Evolutionary conservation across 108 stramenopile genomes (phyloP), one percentile per base, ranked within the genome.

Genomic region (Chaetoceros muelleri): DNA sequence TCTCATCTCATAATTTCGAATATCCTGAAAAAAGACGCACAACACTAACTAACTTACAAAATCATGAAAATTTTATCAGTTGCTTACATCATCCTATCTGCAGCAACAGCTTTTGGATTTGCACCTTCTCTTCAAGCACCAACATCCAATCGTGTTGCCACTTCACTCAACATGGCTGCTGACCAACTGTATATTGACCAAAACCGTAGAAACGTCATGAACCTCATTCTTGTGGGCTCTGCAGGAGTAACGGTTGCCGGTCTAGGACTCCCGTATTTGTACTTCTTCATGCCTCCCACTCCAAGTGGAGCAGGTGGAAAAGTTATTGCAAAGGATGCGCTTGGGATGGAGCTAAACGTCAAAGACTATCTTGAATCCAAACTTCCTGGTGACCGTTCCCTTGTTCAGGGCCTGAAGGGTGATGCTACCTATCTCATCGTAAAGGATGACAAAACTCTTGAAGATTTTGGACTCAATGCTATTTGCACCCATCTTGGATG

Each of bases 201-300:
- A 69, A 84, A 94, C 62, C 94, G 96, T 59, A 87, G 96, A 63
- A 82, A 86, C 52, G 67, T 95, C 59, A 95, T 98, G 96, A 98
- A 98, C 86, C 60, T 88, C 44, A 93, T 98, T 73, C 78, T 98
- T 40, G 75, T 93, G 24, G 90, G 90, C 57, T 88, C 94, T 20
- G 90, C 80, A 52, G 94, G 85, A 30, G 70, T 93, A 3, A 90
- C 91, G 54, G 83, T 94, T 30, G 90, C 83, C 49, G 85, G 84
- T 66, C 78, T 98, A 48, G 96, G 87, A 28, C 72, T 96, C 27
- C 96, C 96, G 25, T 98, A 96, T 83, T 69, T 96, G 51, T 76
- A 82, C 63, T 96, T 98, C 84, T 98, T 98, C 69, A 71, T 95
- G 22, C 96, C 96, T 48, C 87, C 84, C 21, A 75, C 80, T n/a